Base-by-base conservation (phyloP, 2,329 filamentous ascomycete species). In the Fusarium sp. region DNA sequence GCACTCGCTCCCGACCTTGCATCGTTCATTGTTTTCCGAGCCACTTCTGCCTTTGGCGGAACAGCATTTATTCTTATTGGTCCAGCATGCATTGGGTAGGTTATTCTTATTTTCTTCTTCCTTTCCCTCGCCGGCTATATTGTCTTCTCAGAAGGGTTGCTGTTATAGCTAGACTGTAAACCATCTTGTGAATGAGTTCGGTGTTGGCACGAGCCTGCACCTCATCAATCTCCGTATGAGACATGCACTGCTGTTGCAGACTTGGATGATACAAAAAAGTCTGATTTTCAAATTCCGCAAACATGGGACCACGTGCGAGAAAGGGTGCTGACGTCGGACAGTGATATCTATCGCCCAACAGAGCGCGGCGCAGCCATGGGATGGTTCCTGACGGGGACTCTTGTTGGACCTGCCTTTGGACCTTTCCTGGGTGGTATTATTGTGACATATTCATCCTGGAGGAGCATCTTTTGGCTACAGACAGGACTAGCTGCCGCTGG, bases 381-480 rank as follows among this genome's bases (percentile, higher is more conserved):
- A 1, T 94, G 89, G 89, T 93, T 93, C 72, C 77, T 93, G 38
- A 88, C 85, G 0, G 91, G 91, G 0, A 92, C 89, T 0, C 81
- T 94, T 0, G 87, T 93, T 45, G 92, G 91, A 0, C 91, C 92
- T 8, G 89, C 88, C 1, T 83, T 91, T 73, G 91, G 91, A 0
- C 87, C 88, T 1, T 91, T 93, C 72, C 82, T 94, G 11, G 88
- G 92, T 56, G 92, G 91, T 26, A 88, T 93, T 44, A 92, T 95
- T 51, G 90, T 94, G 16, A 94, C 91, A 0, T 93, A 88, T 77
- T 83, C 84, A 8, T 86, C 84, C 3, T 95, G 92, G 92, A 84
- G 91, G 18, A 86, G 87, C 41, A 92, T 94, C 54, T 94, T 93
- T 80, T 94, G 91, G 89, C 81, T 94, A 1, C 91, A 94, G 74